A percentile compares a stretch with the other conserved stretches of the same genome.
phyloP scores from a whole-genome alignment of 202 grass and related monocot genomes.

The Saccharum hybrid region DNA sequence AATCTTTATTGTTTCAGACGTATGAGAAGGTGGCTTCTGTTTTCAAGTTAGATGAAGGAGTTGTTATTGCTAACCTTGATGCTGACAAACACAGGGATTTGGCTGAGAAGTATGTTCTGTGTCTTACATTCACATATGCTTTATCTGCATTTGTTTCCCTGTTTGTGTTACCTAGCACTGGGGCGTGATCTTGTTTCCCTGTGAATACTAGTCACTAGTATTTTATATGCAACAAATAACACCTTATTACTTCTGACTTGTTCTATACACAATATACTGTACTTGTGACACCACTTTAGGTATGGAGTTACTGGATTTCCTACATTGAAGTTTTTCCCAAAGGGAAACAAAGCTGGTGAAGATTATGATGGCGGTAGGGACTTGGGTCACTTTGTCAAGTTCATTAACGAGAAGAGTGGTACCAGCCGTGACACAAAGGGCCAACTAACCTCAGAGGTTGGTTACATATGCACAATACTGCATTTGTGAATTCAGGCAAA shows the following conservation, averaged over 20 bases:
- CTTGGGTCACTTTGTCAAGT: slow-evolving; percentile 66
- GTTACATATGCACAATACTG: background rate
- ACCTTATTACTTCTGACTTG: background rate
- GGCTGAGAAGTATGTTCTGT: slow-evolving; percentile 72
- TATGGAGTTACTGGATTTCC: slow-evolving; percentile 65
- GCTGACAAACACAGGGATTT: slow-evolving; percentile 80
- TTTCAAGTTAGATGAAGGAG: slow-evolving; percentile 76
- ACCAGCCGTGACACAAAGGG: slow-evolving; percentile 71
- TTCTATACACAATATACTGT: background rate
- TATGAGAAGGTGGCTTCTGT: slow-evolving; percentile 83
- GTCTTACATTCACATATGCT: background rate
- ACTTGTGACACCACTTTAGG: slow-evolving; percentile 22
- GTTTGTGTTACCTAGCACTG: background rate
- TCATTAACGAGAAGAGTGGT: slow-evolving; percentile 75
- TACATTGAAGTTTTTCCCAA: slow-evolving; percentile 80
- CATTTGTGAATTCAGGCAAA: background rate
- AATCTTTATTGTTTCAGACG: slow-evolving; percentile 51
- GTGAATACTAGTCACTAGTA: background rate
- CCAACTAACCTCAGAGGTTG: slow-evolving; percentile 73
- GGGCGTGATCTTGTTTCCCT: background rate
- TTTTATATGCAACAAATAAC: slow-evolving; percentile 11
- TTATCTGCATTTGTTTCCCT: slow-evolving; percentile 19
- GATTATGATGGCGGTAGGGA: slow-evolving; percentile 69
- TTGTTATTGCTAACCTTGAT: slow-evolving; percentile 87
- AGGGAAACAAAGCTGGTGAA: slow-evolving; percentile 83